Base-by-base conservation (phyloP, 2,329 filamentous ascomycete genomes). In the Mycosphaerella sp. region DNA sequence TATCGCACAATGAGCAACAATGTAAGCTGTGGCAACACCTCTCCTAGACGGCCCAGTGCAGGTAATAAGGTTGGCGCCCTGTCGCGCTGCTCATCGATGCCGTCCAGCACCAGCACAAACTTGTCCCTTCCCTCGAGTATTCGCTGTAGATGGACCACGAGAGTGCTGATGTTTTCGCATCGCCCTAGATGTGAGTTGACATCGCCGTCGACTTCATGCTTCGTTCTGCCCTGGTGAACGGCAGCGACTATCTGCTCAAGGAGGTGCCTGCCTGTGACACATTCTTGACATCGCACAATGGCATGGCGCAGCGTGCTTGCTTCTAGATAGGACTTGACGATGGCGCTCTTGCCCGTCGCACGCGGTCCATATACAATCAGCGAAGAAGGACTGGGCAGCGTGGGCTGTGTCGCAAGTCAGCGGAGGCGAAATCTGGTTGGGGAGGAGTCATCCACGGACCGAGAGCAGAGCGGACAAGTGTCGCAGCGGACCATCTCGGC, bases 31-130 rank as follows among this genome's bases (percentile, higher is more conserved):
- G 89, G 85, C 42, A 72, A 83, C 62, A 72, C 93, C 87, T 96
- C 89, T 12, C 87, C 85, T 16, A 98, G 69, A 54, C 90, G 79
- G 17, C 86, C 87, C 55, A 98, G 71, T 10, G 87, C 89, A 28
- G 90, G 84, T 4, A 95, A 72, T 12, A 97, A 71, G 1, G 88
- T 95, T 2, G 82, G 78, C 5, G 86, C 81, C 5, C 86, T 82
- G 64, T 97, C 91, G 62, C 85, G 78, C 67, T 95, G 87, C 56
- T 78, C 80, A 67, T 97, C 91, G 51, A 97, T 84, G 9, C 82
- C 87, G 72, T 97, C 93, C 56, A 97, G 78, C 9, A 96, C 87
- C 52, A 97, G 70, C 7, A 91, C 82, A 61, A 95, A 89, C 57
- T 84, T 82, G 58, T 57, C 54, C n/a, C 56, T 54, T 2, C 76